phyloP scores from a whole-genome alignment of 805 yeast genomes.

The Lipomyces starkeyi region DNA sequence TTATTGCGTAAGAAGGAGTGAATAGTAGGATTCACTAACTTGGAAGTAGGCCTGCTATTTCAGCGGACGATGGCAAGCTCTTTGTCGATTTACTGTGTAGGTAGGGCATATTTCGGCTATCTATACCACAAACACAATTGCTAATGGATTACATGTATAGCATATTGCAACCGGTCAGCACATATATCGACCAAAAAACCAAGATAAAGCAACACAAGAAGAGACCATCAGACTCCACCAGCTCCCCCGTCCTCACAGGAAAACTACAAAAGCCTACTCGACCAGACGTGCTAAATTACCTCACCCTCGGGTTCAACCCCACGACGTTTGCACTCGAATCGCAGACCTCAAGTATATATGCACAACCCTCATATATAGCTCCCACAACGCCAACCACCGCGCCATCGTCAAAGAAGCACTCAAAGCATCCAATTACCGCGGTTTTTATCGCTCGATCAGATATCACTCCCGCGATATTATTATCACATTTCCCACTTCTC shows the following conservation, averaged over 20 bases:
- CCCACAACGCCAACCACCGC: background rate
- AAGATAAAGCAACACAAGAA: constrained; percentile 1
- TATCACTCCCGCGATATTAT: constrained; percentile 36
- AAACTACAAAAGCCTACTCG: background rate
- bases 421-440: constrained; percentile 23
- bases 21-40: background rate
- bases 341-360: constrained; percentile 16
- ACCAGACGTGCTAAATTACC: constrained; percentile 21
- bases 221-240: background rate
- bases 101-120: background rate
- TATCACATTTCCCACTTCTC: constrained; percentile 38
- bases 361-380: constrained; percentile 4
- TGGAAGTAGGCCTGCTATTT: constrained; percentile 27
- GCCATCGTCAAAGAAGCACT: background rate
- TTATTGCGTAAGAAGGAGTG: background rate
- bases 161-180: constrained; percentile 17
- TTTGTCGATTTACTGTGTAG: constrained; percentile 27
- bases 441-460: constrained; percentile 39
- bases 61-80: constrained; percentile 24
- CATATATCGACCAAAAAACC: constrained; percentile 16
- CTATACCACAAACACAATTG: background rate
- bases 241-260: too few species aligned
- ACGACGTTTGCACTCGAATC: constrained; percentile 32
- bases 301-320: constrained; percentile 32
- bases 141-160: constrained; percentile 7